A percentile compares a stretch with the other conserved stretches of the same genome.
These are phyloP conservation scores for Tylopilus intermedius DNA, from an alignment of 768 basidiomycete species.

Conservation along the genomic window DNA sequence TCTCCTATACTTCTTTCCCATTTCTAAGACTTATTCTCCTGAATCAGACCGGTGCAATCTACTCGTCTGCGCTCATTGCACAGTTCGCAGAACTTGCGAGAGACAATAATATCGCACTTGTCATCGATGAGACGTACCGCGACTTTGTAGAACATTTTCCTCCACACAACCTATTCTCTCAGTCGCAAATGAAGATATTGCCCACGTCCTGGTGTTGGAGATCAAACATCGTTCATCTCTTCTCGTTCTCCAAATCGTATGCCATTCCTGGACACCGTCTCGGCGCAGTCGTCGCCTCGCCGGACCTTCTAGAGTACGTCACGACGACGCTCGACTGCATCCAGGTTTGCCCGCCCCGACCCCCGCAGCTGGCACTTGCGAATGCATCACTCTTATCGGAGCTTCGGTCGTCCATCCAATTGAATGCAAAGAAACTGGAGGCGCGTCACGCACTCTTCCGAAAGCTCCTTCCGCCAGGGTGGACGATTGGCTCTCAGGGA, in stretches of 20 bases:
- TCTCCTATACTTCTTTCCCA: neutral
- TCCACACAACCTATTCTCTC: slow-evolving; percentile 56
- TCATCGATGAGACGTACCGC: slow-evolving; percentile 87
- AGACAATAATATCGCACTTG: slow-evolving; percentile 52
- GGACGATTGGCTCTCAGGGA: slow-evolving; percentile 62
- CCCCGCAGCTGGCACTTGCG: slow-evolving; percentile 63
- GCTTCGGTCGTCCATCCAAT: slow-evolving; percentile 49
- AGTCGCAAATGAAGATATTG: slow-evolving; percentile 2
- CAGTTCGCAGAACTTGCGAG: slow-evolving; percentile 58
- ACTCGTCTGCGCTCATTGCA: slow-evolving; percentile 50
- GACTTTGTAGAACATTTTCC: slow-evolving; percentile 57
- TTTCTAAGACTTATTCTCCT: neutral
- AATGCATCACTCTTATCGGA: slow-evolving; percentile 45
- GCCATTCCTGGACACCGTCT: slow-evolving; percentile 80
- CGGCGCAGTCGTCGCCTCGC: slow-evolving; percentile 63
- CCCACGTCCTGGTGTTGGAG: slow-evolving; percentile 47
- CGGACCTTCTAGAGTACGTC: slow-evolving; percentile 43
- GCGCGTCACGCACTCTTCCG: slow-evolving; percentile 56
- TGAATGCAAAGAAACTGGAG: slow-evolving; percentile 45
- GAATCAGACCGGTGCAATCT: slow-evolving; percentile 62
- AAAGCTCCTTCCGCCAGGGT: slow-evolving; percentile 42
- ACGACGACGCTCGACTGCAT: slow-evolving; percentile 70
- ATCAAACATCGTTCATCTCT: slow-evolving; percentile 58
- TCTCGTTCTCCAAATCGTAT: slow-evolving; percentile 79
- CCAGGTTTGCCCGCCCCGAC: slow-evolving; percentile 74